Conservation (phyloP, 139 green algal genomes). For the Mesostigma viride region DNA sequence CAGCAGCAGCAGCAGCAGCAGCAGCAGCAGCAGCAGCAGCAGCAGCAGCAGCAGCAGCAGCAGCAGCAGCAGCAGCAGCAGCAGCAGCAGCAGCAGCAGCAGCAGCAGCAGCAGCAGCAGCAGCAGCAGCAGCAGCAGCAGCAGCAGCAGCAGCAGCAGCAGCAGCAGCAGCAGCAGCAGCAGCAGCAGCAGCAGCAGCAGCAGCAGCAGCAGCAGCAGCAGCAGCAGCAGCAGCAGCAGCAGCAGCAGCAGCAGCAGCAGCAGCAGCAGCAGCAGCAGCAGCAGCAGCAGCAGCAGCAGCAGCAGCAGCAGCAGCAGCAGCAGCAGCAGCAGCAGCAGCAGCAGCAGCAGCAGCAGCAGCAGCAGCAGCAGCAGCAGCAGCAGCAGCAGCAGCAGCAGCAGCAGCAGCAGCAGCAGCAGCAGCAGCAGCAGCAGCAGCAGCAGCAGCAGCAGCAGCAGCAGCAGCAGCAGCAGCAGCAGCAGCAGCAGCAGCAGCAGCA, state of each 20-base stretch:
- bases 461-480: not conserved
- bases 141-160: not conserved
- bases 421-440: too few species aligned
- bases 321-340: too few species aligned
- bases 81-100: not conserved
- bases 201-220: not conserved
- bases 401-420: too few species aligned
- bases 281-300: too few species aligned
- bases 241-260: too few species aligned
- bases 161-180: not conserved
- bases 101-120: not conserved
- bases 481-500: not conserved
- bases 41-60: not conserved
- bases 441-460: too few species aligned
- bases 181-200: not conserved
- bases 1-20: not conserved
- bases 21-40: not conserved
- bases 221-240: not conserved
- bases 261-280: too few species aligned
- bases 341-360: too few species aligned
- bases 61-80: too few species aligned
- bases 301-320: too few species aligned
- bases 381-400: too few species aligned
- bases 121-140: not conserved
- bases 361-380: too few species aligned